Evolutionary conservation across 148 eudicot species (phyloP).

Genomic region (Vaccinium darrowii): DNA sequence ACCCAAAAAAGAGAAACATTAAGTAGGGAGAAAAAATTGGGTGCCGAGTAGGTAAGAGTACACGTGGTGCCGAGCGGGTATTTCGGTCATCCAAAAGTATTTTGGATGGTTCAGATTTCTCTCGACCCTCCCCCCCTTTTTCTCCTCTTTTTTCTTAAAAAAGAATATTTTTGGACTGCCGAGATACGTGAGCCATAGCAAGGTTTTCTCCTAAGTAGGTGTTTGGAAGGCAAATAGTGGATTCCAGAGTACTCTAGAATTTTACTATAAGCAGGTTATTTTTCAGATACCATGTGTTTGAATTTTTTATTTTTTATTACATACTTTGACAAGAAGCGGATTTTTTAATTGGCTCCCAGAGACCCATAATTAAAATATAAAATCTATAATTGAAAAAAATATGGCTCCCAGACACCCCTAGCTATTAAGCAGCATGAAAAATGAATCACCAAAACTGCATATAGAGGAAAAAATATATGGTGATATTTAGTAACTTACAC

Average conservation of each 20-base stretch:
- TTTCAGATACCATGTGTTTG: neutral
- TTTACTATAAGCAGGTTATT: no score
- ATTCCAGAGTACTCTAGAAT: no score
- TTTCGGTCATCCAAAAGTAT: neutral
- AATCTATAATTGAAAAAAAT: neutral
- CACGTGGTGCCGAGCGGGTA: no score
- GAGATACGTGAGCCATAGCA: no score
- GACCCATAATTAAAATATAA: neutral
- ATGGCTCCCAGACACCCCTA: neutral
- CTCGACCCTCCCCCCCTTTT: no score
- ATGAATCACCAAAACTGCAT: neutral
- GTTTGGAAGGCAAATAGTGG: neutral
- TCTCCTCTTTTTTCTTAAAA: no score
- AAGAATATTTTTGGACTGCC: no score
- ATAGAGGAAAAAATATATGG: neutral
- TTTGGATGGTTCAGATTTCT: neutral
- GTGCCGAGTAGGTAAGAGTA: no score
- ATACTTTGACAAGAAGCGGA: neutral
- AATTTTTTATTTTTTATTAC: neutral
- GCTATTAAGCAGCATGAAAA: neutral
- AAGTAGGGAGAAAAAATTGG: no score
- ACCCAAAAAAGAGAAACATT: no score
- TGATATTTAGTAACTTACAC: slow-evolving; percentile 27
- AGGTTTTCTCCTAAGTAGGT: no score
- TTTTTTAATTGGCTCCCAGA: neutral